Evolutionary conservation across 169 alveolate species (phyloP), one percentile per base, ranked within the genome.

Genomic region (Cryptosporidium sp.): DNA sequence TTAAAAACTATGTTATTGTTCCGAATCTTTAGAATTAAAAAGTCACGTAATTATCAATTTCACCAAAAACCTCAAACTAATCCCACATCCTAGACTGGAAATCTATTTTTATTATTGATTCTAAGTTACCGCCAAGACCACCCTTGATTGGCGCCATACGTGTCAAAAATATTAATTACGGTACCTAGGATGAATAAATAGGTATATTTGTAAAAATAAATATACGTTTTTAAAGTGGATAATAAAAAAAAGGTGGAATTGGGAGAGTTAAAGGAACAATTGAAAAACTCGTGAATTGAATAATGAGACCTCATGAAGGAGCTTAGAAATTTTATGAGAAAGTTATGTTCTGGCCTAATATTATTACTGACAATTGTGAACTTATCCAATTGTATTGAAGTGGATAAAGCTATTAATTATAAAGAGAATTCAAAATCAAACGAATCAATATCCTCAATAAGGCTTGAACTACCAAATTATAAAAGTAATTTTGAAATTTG

Each of bases 281-380:
- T 4, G 7, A 31, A 21, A 14, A 16, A 12, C 18, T 26, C 39
- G 10, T 16, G 21, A 41, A 50, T 8, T 23, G 23, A 71, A 71
- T 43, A 71, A 71, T 71, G 85, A 9, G 33, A 51, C 69, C 85
- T 35, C 33, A 71, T 71, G 85, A 71, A 71, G 41, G 26, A 35
- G 16, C 48, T 50, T 43, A 71, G 69, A 50, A n/a, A 9, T 10
- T 71, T 50, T n/a, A 29, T 9, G 10, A 65, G 51, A 37, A 65
- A 26, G 48, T 37, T 65, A 33, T 65, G 52, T n/a, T 37, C 26
- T n/a, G 51, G 71, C 71, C 48, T 31, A 14, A 31, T 65, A 37
- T 31, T 65, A 37, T 31, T 65, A 12, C 16, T 65, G 23, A 39
- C 16, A 0, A 31, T 65, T 37, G 31, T 65, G 71, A 37, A 31